These are phyloP conservation scores for Eremothecium sinecaudum DNA, from an alignment of 1,139 yeast species.

Conservation along the genomic window DNA sequence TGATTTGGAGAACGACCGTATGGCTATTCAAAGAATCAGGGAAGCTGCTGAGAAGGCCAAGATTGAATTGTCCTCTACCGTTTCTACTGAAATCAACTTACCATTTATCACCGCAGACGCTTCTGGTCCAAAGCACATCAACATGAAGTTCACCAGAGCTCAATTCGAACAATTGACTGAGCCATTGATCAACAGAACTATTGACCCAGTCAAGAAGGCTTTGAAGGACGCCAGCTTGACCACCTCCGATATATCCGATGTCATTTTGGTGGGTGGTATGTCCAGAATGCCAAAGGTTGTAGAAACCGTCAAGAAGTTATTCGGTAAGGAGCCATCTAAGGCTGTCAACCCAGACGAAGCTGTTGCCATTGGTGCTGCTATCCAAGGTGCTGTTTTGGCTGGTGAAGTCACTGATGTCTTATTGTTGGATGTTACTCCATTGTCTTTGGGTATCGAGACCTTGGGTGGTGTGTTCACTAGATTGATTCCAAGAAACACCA, in stretches of 20 bases:
- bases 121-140: conserved; percentile 96
- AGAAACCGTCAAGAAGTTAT: conserved; percentile 87
- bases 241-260: conserved; percentile 86
- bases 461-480: conserved; percentile 98
- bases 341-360: conserved; percentile 99
- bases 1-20: conserved; percentile 83
- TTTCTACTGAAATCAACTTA: conserved; percentile 87
- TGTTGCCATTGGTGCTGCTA: conserved; percentile 99
- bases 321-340: conserved; percentile 95
- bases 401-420: conserved; percentile 97
- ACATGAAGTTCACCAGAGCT: conserved; percentile 85
- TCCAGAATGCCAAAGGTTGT: conserved; percentile 99
- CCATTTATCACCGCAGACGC: conserved; percentile 85
- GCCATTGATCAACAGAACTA: conserved; percentile 80
- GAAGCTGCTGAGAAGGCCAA: conserved; percentile 99
- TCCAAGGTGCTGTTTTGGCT: conserved; percentile 97
- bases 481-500: conserved; percentile 94
- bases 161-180: conserved; percentile 91
- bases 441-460: conserved; percentile 96
- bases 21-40: conserved; percentile 99
- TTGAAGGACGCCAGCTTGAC: conserved; percentile 87
- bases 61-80: conserved; percentile 92
- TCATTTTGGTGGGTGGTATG: conserved; percentile 99
- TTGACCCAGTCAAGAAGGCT: conserved; percentile 98
- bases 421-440: conserved; percentile 92